phyloP scores from a whole-genome alignment of 2,329 filamentous ascomycete genomes.

The Volutella citrinella region DNA sequence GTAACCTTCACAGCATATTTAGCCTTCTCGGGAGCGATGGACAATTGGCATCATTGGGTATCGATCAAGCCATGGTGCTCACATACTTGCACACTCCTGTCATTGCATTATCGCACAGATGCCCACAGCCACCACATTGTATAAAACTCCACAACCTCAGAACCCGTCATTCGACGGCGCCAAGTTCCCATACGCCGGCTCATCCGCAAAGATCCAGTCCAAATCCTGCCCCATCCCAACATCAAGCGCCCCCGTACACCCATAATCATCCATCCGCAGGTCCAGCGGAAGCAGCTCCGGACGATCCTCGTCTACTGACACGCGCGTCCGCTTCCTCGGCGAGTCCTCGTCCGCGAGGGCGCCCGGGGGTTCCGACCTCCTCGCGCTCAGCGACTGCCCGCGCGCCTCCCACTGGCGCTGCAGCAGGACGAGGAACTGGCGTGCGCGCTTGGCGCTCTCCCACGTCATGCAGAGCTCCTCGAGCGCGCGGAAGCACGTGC shows the following conservation, averaged over 20 bases:
- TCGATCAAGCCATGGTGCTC: too few relatives aligned
- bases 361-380: constrained; percentile 3
- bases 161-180: too few relatives aligned
- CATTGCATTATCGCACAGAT: too few relatives aligned
- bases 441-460: constrained; percentile 22
- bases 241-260: constrained; percentile 8
- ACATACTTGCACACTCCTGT: too few relatives aligned
- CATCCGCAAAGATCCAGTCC: constrained; percentile 18
- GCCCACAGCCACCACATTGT: too few relatives aligned
- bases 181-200: too few relatives aligned
- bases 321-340: constrained; percentile 16
- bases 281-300: constrained; percentile 7
- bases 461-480: constrained; percentile 19
- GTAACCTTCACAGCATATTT: too few relatives aligned
- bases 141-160: too few relatives aligned
- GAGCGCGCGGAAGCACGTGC: constrained; percentile 22
- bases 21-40: too few relatives aligned
- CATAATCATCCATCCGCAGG: constrained; percentile 7
- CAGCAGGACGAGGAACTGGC: constrained; percentile 20
- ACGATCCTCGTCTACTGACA: constrained; percentile 5
- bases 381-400: constrained; percentile 7
- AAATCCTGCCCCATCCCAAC: constrained; percentile 15
- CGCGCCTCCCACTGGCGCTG: constrained; percentile 20
- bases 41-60: too few relatives aligned
- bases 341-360: background rate